Percentiles rank a stretch among this genome's conserved stretches.
Conservation (phyloP, 2,329 filamentous ascomycete species). For the Penicillium expansum region DNA sequence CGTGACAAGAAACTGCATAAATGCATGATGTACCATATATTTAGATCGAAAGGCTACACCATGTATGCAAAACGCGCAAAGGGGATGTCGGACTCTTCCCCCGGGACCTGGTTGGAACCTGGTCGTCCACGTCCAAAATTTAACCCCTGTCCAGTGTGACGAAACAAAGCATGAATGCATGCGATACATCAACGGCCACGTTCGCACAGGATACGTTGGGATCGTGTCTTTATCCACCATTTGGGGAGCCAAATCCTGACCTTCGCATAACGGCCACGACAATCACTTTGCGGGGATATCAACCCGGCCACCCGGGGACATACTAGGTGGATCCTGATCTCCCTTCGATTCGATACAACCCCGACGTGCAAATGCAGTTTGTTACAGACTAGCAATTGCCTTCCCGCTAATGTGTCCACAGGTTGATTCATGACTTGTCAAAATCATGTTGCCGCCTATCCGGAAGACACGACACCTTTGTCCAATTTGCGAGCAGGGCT, state of each 20-base stretch:
- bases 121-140: slow-evolving; percentile 3
- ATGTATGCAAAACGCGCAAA: slow-evolving; percentile 21
- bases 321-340: slow-evolving; percentile 3
- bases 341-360: slow-evolving; percentile 14
- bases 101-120: not conserved
- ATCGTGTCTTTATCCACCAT: slow-evolving; percentile 9
- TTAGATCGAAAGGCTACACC: slow-evolving; percentile 15
- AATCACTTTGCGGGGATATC: not conserved
- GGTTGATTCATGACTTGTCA: not conserved
- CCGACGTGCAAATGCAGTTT: slow-evolving; percentile 8
- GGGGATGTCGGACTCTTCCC: slow-evolving; percentile 10
- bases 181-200: slow-evolving; percentile 24
- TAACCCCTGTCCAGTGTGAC: slow-evolving; percentile 21
- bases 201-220: slow-evolving; percentile 21
- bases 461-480: slow-evolving; percentile 9
- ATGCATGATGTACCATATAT: not conserved
- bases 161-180: slow-evolving; percentile 19
- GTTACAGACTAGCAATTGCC: slow-evolving; percentile 15
- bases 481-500: not conserved
- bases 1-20: not conserved
- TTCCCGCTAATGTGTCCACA: not conserved
- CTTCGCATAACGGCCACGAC: not conserved
- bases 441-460: not conserved
- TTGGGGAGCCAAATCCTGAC: not conserved
- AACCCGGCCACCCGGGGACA: not conserved